Evolutionary conservation across 2,329 filamentous ascomycete species (phyloP), one percentile per base, ranked within the genome.

Genomic region (Phialophora tarda): DNA sequence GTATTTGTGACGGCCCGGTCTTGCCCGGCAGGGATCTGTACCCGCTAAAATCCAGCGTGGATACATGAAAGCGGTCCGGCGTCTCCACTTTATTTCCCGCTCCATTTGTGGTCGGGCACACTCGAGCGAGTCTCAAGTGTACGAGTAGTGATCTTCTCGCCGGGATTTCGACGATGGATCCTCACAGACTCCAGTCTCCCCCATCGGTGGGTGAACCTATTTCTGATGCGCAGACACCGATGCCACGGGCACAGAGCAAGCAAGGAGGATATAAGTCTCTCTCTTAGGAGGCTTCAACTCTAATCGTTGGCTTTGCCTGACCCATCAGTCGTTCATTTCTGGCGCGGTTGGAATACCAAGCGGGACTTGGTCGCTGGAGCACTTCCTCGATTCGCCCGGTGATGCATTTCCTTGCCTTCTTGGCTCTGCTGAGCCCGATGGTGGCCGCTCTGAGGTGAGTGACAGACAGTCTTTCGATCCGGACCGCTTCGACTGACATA

Each of bases 171-270:
- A 34, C 32, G 10, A 34, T 34, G 32, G 32, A 34, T 34, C 32
- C 2, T 34, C 32, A 34, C 10, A 34, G 32, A 34, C 10, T 34
- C 32, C 32, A 12, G 32, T 34, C 10, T 34, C 32, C 11, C 32
- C 32, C 32, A 34, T 34, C 32, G 44, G 44, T 48, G 44, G 44
- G 21, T 48, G 44, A 48, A n/a, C 44, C 44, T 21, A 48, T 48
- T 48, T 23, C 44, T 23, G 44, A 48, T n/a, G 7, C 12, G 23
- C n/a, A 23, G 23, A 48, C 44, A 48, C 17, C 23, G 44, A 34
- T 34, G 32, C 32, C 32, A 12, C 32, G 32, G 32, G 10, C 32
- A 48, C n/a, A 48, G 17, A 21, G 17, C 17, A 6, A 23, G 17
- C 44, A 21, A 21, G 23, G n/a, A n/a, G 17, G 44, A 48, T 48